A percentile compares a stretch with the other conserved stretches of the same genome.
These are phyloP conservation scores for Teratosphaeria destructans DNA, from an alignment of 2,329 filamentous ascomycete species.

Conservation along the genomic window DNA sequence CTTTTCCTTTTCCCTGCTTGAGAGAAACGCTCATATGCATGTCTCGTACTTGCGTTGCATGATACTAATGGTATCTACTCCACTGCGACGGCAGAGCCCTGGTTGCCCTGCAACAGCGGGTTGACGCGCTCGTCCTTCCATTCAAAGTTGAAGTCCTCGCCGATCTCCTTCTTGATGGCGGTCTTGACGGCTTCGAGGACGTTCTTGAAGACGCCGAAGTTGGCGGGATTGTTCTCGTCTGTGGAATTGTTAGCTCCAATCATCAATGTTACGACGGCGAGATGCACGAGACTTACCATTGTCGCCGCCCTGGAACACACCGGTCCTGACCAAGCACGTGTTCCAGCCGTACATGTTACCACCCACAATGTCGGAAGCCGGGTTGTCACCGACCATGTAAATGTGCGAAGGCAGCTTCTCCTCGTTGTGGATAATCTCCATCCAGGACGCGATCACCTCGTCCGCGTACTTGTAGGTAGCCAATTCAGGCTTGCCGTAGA, in stretches of 20 bases:
- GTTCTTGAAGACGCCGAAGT: conserved; percentile 64
- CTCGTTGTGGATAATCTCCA: conserved; percentile 65
- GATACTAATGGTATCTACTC: neutral
- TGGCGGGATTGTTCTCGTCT: conserved; percentile 62
- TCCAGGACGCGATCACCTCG: conserved; percentile 62
- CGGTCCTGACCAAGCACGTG: conserved; percentile 66
- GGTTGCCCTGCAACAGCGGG: conserved; percentile 41
- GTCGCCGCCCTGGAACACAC: conserved; percentile 66
- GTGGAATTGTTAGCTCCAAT: neutral
- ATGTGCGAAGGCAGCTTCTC: conserved; percentile 58
- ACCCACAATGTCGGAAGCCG: conserved; percentile 55
- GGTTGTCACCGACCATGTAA: conserved; percentile 71
- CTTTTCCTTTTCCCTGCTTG: neutral
- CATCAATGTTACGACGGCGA: neutral
- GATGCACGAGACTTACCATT: conserved; percentile 38
- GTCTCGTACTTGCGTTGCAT: neutral
- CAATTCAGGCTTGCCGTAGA: conserved; percentile 64
- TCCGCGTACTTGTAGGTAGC: conserved; percentile 74
- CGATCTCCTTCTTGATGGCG: conserved; percentile 58
- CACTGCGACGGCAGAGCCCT: conserved; percentile 13
- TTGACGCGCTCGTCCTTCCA: conserved; percentile 60
- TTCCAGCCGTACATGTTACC: conserved; percentile 79
- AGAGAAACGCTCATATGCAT: neutral
- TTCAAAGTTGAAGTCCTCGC: conserved; percentile 63
- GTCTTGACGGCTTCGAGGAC: conserved; percentile 61